A percentile compares a stretch with the other conserved stretches of the same genome.
phyloP scores from a whole-genome alignment of 208 protist species.

The Porcisia hertigi region DNA sequence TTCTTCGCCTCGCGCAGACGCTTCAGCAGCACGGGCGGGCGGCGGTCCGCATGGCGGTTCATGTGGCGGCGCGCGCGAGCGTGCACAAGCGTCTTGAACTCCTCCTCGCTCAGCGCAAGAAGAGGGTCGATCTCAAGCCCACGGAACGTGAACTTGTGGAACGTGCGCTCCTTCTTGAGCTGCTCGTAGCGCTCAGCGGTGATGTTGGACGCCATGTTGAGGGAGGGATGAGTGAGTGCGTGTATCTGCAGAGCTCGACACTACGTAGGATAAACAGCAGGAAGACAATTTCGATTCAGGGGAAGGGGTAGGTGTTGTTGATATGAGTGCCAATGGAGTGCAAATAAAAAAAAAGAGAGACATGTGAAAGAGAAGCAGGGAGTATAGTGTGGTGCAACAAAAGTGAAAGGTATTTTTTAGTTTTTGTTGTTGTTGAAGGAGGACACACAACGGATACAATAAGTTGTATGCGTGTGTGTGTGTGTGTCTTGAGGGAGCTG shows the following conservation, averaged over 20 bases:
- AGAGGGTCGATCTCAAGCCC: conserved; percentile 96
- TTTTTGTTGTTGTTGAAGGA: too few relatives aligned
- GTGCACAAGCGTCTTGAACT: conserved; percentile 95
- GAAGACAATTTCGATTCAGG: background rate
- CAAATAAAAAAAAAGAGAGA: too few relatives aligned
- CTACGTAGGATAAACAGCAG: background rate
- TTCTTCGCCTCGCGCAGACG: conserved; percentile 98
- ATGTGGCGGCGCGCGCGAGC: conserved; percentile 95
- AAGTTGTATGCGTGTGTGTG: too few relatives aligned
- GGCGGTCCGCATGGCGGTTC: conserved; percentile 89
- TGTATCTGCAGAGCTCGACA: background rate
- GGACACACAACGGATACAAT: too few relatives aligned
- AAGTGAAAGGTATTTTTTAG: too few relatives aligned
- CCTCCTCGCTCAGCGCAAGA: conserved; percentile 91
- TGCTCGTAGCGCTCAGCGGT: conserved; percentile 88
- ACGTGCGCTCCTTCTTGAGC: conserved; percentile 97
- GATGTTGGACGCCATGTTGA: conserved; percentile 74
- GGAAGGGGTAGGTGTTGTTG: background rate
- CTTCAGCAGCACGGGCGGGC: conserved; percentile 96
- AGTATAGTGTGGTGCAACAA: too few relatives aligned
- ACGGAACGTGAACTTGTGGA: conserved; percentile 98
- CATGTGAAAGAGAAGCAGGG: too few relatives aligned
- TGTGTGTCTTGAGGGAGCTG: too few relatives aligned
- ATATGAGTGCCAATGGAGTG: background rate
- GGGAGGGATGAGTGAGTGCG: background rate